Conservation (phyloP, 2,329 filamentous ascomycete species). For the Sarocladiaceae sp. region DNA sequence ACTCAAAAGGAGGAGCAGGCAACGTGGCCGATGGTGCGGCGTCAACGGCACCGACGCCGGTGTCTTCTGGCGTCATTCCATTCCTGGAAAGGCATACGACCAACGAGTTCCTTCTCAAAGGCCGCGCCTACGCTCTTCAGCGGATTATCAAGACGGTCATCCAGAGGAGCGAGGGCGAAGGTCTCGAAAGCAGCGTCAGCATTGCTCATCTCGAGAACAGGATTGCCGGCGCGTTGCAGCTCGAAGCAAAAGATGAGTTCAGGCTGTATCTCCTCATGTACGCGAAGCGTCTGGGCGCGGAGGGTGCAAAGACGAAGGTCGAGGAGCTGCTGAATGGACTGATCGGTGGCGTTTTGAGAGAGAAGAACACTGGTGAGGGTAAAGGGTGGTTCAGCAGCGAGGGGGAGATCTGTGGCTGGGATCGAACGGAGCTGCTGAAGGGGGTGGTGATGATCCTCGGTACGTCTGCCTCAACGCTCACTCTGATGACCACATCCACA, state of each 20-base stretch:
- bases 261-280: constrained; percentile 97
- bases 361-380: constrained; percentile 47
- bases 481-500: not conserved
- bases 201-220: constrained; percentile 95
- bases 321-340: constrained; percentile 84
- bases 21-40: constrained; percentile 43
- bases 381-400: constrained; percentile 60
- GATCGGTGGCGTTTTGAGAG: constrained; percentile 63
- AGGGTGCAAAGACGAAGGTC: constrained; percentile 80
- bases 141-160: constrained; percentile 84
- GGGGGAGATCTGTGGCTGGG: constrained; percentile 83
- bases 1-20: constrained; percentile 38
- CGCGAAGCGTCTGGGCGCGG: constrained; percentile 86
- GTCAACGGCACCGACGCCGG: constrained; percentile 16
- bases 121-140: constrained; percentile 84
- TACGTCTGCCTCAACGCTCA: constrained; percentile 38
- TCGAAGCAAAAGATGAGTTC: constrained; percentile 88
- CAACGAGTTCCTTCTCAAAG: constrained; percentile 83
- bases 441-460: constrained; percentile 90
- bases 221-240: constrained; percentile 77
- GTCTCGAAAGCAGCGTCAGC: constrained; percentile 83
- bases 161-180: constrained; percentile 84
- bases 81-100: constrained; percentile 92
- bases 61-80: constrained; percentile 89
- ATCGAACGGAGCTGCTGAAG: constrained; percentile 77